Evolutionary conservation across 306 rosid species (phyloP).

Genomic region (Fragaria nilgerrensis): DNA sequence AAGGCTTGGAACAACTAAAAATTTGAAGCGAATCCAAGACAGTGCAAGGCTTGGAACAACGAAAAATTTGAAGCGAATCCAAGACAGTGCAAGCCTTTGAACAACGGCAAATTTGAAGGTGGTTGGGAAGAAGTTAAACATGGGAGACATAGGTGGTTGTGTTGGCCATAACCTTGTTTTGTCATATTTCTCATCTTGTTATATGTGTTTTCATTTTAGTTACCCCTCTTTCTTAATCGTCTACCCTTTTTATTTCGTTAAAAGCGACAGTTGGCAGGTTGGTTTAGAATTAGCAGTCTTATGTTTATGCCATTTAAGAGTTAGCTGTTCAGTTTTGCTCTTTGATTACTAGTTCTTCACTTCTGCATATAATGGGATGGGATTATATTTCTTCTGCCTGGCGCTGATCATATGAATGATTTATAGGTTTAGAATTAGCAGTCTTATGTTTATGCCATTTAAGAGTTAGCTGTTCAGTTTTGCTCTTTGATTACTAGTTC

Average conservation of each 20-base stretch:
- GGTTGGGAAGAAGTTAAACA: constrained; percentile 24
- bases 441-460: constrained; percentile 25
- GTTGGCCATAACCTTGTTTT: constrained; percentile 42
- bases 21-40: constrained; percentile 11
- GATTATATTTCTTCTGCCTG: not conserved
- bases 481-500: constrained; percentile 22
- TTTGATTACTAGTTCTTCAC: constrained; percentile 11
- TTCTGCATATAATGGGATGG: constrained; percentile 7
- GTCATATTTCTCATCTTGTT: constrained; percentile 40
- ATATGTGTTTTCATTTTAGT: constrained; percentile 40
- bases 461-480: constrained; percentile 36
- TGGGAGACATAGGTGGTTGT: constrained; percentile 48
- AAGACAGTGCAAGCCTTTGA: constrained; percentile 8
- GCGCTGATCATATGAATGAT: not conserved
- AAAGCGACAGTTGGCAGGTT: constrained; percentile 61
- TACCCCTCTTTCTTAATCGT: constrained; percentile 30
- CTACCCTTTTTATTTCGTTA: constrained; percentile 46
- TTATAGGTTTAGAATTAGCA: constrained; percentile 59
- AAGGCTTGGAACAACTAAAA: too few species aligned
- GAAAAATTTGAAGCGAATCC: constrained; percentile 51
- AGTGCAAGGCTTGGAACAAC: constrained; percentile 55
- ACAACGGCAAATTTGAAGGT: constrained; percentile 50
- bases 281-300: constrained; percentile 55
- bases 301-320: constrained; percentile 47
- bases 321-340: constrained; percentile 35